Evolutionary conservation across 1,139 yeast genomes (phyloP), one percentile per base, ranked within the genome.

Genomic region (Geotrichum carabidarum): DNA sequence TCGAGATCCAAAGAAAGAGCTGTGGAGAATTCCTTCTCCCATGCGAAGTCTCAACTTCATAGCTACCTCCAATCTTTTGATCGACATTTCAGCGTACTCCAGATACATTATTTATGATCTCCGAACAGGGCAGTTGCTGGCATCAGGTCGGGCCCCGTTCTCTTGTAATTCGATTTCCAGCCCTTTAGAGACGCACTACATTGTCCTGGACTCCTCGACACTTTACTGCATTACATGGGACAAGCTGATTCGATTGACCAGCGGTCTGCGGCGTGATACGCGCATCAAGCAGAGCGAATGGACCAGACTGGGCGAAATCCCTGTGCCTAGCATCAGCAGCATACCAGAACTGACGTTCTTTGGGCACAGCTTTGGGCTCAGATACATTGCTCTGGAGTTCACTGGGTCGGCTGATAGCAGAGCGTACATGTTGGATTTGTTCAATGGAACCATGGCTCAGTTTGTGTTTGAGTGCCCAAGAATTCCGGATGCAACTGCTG

Each of bases 151-250:
- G 27, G 50, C 44, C 11, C 50, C 50, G 8, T 47, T 47, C 31
- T 14, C 14, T 27, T 15, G 17, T 42, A 40, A 22, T 11, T 47
- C 50, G 4, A 34, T 37, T 5, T 47, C 37, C n/a, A 37, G 50
- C 14, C 44, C 44, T 6, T 22, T 44, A n/a, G 50, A 47, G 30
- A 47, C 50, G 3, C 50, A 47, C 14, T 38, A 22, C 27, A 36
- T 47, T 15, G 50, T 38, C 18, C 38, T 37, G 14, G 14, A 7
- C 14, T 14, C 27, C 8, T 27, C 27, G 11, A 30, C 30, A 30
- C 36, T 47, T 9, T 47, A 47, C 31, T 36, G 44, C 14, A 37
- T 47, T 6, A 37, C 50, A n/a, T 47, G 43, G 50, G 50, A 47
- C 7, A 40, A 36, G 17, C 50, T 47, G 12, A 36, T 47, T 22